Evolutionary conservation across 2,329 filamentous ascomycete species (phyloP).

Genomic region (Nigrospora osmanthi): DNA sequence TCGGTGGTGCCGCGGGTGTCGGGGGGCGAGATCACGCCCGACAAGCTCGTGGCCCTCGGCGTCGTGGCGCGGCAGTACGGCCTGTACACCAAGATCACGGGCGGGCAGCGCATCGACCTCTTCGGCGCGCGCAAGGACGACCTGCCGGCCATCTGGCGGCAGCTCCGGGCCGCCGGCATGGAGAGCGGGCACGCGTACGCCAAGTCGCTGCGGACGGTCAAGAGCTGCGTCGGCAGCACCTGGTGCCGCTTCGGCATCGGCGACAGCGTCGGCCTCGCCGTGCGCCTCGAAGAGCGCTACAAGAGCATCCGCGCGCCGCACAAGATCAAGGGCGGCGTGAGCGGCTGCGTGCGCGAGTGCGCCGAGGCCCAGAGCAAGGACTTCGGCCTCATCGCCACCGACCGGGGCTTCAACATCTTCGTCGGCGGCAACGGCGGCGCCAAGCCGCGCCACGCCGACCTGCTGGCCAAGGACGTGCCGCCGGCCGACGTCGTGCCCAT

Average conservation of each 20-base stretch:
- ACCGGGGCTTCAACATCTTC: slow-evolving; percentile 91
- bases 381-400: slow-evolving; percentile 85
- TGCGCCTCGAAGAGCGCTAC: slow-evolving; percentile 81
- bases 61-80: slow-evolving; percentile 77
- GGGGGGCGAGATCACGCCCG: slow-evolving; percentile 80
- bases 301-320: slow-evolving; percentile 86
- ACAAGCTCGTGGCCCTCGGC: slow-evolving; percentile 77
- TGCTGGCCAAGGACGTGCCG: slow-evolving; percentile 79
- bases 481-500: slow-evolving; percentile 77
- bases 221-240: slow-evolving; percentile 84
- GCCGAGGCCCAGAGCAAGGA: slow-evolving; percentile 92
- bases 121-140: slow-evolving; percentile 88
- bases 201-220: slow-evolving; percentile 81
- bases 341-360: slow-evolving; percentile 86
- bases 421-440: slow-evolving; percentile 86
- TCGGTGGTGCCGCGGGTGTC: slow-evolving; percentile 79
- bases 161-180: slow-evolving; percentile 76
- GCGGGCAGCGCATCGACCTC: slow-evolving; percentile 86
- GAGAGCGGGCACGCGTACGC: slow-evolving; percentile 89
- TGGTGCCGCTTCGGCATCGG: slow-evolving; percentile 89
- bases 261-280: slow-evolving; percentile 85
- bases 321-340: slow-evolving; percentile 87
- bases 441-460: slow-evolving; percentile 72
- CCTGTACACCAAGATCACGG: slow-evolving; percentile 87
- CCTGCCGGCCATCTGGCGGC: slow-evolving; percentile 72